Evolutionary conservation across 345 rosid genomes (phyloP).

Genomic region (Eucalyptus fibrosa): DNA sequence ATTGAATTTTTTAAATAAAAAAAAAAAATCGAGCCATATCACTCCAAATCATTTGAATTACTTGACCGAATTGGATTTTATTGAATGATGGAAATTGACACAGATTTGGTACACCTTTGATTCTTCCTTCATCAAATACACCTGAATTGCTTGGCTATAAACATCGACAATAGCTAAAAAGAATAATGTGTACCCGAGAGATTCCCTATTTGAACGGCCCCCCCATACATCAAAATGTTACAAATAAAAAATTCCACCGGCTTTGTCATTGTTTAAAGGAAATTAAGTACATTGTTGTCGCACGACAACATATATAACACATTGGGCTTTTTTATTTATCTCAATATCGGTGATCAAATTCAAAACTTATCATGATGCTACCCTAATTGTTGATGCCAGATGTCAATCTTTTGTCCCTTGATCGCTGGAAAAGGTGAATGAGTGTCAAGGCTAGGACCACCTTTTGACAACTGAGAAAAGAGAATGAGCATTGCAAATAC

Average conservation of each 20-base stretch:
- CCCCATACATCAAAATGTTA: neutral
- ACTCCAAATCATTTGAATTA: neutral
- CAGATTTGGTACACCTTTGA: neutral
- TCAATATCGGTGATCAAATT: neutral
- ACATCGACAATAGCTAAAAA: neutral
- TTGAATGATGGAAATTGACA: neutral
- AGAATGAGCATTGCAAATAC: neutral
- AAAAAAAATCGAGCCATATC: neutral
- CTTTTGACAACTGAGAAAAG: neutral
- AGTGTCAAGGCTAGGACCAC: too few relatives aligned
- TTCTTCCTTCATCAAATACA: neutral
- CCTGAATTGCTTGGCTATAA: neutral
- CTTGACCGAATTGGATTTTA: neutral
- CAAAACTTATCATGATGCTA: too few relatives aligned
- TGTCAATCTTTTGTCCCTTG: too few relatives aligned
- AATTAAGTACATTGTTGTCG: neutral
- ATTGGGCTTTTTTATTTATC: neutral
- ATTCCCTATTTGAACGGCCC: neutral
- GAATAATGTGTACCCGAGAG: neutral
- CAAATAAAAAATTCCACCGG: neutral
- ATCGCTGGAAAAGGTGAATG: too few relatives aligned
- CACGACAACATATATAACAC: neutral
- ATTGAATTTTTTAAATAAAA: rapidly evolving
- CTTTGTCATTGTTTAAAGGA: neutral
- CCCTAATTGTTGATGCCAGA: too few relatives aligned